These are phyloP conservation scores for Kernera saxatilis DNA, from an alignment of 345 rosid species.

Conservation along the genomic window DNA sequence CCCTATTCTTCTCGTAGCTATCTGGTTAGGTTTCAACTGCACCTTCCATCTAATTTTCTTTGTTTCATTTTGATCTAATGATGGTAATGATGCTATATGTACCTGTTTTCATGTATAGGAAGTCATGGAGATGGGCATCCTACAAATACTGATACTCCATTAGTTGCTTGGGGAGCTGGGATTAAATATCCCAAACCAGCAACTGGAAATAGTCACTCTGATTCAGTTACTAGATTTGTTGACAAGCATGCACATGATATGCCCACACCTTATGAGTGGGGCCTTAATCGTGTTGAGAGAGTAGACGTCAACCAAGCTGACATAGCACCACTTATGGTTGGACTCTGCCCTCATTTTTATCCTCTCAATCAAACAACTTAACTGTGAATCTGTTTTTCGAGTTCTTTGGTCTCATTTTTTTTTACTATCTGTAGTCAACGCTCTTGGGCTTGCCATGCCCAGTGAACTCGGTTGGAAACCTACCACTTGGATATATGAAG, in stretches of 20 bases:
- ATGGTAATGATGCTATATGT: conserved; percentile 15
- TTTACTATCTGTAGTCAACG: conserved; percentile 53
- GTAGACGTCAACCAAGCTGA: conserved; percentile 98
- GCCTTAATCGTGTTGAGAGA: conserved; percentile 71
- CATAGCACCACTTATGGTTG: conserved; percentile 91
- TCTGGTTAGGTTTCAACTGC: conserved; percentile 19
- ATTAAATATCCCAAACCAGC: conserved; percentile 59
- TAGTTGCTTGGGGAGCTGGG: conserved; percentile 98
- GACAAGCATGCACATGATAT: conserved; percentile 84
- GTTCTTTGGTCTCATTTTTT: conserved; percentile 18
- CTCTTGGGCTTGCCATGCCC: conserved; percentile 91
- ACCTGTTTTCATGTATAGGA: conserved; percentile 33
- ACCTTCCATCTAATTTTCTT: not conserved
- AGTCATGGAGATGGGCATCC: conserved; percentile 99
- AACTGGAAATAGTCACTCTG: conserved; percentile 39
- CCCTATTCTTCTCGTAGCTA: conserved; percentile 5
- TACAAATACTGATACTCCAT: conserved; percentile 89
- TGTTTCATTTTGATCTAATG: not conserved
- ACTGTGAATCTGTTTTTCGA: not conserved
- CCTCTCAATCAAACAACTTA: not conserved
- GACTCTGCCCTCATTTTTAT: conserved; percentile 3
- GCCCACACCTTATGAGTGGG: conserved; percentile 85
- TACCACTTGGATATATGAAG: conserved; percentile 77
- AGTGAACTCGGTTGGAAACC: conserved; percentile 86
- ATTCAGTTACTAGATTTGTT: conserved; percentile 55